Evolutionary conservation across 2,329 filamentous ascomycete species (phyloP).

Genomic region (Pestalotiopsis fici): DNA sequence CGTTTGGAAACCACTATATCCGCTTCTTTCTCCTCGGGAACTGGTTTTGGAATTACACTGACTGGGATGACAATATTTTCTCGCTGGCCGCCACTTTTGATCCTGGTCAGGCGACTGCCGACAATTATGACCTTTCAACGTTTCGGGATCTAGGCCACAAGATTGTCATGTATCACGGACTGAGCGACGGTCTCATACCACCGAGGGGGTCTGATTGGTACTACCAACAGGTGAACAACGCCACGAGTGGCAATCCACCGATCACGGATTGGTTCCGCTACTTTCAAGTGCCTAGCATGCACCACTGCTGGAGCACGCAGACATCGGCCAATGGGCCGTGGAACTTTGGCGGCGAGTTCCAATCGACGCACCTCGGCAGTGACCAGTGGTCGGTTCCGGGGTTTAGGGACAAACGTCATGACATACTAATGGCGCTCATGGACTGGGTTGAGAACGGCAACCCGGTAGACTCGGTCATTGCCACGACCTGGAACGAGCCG

Average conservation of each 20-base stretch:
- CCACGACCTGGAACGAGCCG: slow-evolving; percentile 31
- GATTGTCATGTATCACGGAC: slow-evolving; percentile 48
- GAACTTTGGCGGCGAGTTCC: slow-evolving; percentile 35
- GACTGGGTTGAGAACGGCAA: slow-evolving; percentile 37
- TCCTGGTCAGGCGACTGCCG: slow-evolving; percentile 39
- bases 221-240: slow-evolving; percentile 30
- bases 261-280: slow-evolving; percentile 52
- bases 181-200: slow-evolving; percentile 41
- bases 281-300: slow-evolving; percentile 56
- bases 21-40: slow-evolving; percentile 42
- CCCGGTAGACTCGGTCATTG: slow-evolving; percentile 31
- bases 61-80: slow-evolving; percentile 33
- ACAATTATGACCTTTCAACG: slow-evolving; percentile 36
- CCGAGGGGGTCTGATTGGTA: slow-evolving; percentile 34
- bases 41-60: slow-evolving; percentile 32
- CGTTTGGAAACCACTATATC: slow-evolving; percentile 34
- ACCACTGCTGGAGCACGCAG: slow-evolving; percentile 41
- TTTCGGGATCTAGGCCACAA: slow-evolving; percentile 42
- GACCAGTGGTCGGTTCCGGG: slow-evolving; percentile 35
- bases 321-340: slow-evolving; percentile 37
- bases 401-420: slow-evolving; percentile 34
- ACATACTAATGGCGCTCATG: slow-evolving; percentile 37
- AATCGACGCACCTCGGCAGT: slow-evolving; percentile 27
- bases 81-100: slow-evolving; percentile 31
- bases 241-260: slow-evolving; percentile 24